Evolutionary conservation across 495 filamentous ascomycete species (phyloP).

Genomic region (Neurospora tetrasperma): DNA sequence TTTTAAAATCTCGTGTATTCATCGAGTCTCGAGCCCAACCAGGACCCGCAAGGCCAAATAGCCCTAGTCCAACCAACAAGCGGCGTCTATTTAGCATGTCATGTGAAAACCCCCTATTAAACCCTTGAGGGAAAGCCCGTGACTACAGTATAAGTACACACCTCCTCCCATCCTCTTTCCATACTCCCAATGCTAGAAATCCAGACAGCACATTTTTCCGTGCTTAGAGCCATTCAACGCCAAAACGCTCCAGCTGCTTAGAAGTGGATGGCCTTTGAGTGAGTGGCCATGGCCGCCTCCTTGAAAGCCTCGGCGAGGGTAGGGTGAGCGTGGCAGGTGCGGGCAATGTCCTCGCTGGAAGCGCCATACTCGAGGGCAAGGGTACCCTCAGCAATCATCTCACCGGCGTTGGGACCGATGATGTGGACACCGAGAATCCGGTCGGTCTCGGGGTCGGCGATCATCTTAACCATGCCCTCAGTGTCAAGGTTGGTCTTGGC

Average conservation of each 20-base stretch:
- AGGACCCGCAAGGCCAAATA: not conserved
- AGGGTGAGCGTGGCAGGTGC: slow-evolving; percentile 94
- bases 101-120: slow-evolving; percentile 11
- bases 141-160: slow-evolving; percentile 21
- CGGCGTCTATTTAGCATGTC: slow-evolving; percentile 7
- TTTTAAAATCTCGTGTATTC: not conserved
- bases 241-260: slow-evolving; percentile 33
- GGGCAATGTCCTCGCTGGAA: slow-evolving; percentile 85
- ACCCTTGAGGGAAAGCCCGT: slow-evolving; percentile 12
- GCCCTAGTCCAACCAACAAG: not conserved
- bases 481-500: slow-evolving; percentile 98
- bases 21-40: not conserved
- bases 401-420: slow-evolving; percentile 87
- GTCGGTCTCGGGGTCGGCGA: slow-evolving; percentile 94
- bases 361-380: slow-evolving; percentile 95
- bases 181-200: slow-evolving; percentile 5
- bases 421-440: slow-evolving; percentile 93
- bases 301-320: slow-evolving; percentile 97
- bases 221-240: not conserved
- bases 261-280: slow-evolving; percentile 93
- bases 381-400: slow-evolving; percentile 98
- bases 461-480: slow-evolving; percentile 94
- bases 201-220: not conserved
- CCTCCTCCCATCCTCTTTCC: not conserved
- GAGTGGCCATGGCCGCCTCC: slow-evolving; percentile 98